A percentile compares a stretch with the other conserved stretches of the same genome.
phyloP scores from a whole-genome alignment of 2,329 filamentous ascomycete species.

The Penicillium sp. region DNA sequence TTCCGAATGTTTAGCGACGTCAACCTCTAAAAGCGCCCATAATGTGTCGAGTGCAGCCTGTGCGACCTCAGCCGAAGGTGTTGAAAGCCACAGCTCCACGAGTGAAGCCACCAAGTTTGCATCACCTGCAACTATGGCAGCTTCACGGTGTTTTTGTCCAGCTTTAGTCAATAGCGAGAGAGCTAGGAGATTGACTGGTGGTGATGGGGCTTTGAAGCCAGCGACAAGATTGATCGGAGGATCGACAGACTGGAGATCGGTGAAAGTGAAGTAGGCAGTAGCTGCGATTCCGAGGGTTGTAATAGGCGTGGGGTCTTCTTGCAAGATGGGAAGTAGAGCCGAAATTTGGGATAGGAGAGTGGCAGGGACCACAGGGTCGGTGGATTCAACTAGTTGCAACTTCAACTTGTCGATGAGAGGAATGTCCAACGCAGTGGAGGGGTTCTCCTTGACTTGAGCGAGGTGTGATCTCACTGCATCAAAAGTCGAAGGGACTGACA shows the following conservation, averaged over 20 bases:
- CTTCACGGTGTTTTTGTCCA: constrained; percentile 50
- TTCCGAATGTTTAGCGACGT: constrained; percentile 39
- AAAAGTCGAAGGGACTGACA: constrained; percentile 38
- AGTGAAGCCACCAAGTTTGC: constrained; percentile 55
- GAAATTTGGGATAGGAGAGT: constrained; percentile 49
- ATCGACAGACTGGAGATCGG: constrained; percentile 48
- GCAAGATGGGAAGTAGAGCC: constrained; percentile 51
- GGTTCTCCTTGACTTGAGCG: constrained; percentile 44
- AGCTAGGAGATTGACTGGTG: constrained; percentile 56
- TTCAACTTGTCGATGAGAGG: constrained; percentile 52
- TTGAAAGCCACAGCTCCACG: constrained; percentile 59
- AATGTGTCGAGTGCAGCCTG: constrained; percentile 54
- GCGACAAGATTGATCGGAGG: constrained; percentile 54
- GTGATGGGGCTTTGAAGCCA: constrained; percentile 52
- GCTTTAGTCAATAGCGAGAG: constrained; percentile 59
- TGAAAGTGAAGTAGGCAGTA: constrained; percentile 50
- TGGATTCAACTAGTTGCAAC: constrained; percentile 41
- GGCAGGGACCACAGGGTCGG: constrained; percentile 38
- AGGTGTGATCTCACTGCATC: constrained; percentile 44
- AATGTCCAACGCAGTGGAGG: constrained; percentile 47
- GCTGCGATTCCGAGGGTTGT: constrained; percentile 53
- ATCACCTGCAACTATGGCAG: constrained; percentile 57
- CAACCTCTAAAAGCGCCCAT: constrained; percentile 52
- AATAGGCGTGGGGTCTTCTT: constrained; percentile 58
- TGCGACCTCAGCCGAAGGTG: constrained; percentile 54